Evolutionary conservation across 371 early-diverging fungal species (phyloP).

Genomic region (Batkoa obscura): DNA sequence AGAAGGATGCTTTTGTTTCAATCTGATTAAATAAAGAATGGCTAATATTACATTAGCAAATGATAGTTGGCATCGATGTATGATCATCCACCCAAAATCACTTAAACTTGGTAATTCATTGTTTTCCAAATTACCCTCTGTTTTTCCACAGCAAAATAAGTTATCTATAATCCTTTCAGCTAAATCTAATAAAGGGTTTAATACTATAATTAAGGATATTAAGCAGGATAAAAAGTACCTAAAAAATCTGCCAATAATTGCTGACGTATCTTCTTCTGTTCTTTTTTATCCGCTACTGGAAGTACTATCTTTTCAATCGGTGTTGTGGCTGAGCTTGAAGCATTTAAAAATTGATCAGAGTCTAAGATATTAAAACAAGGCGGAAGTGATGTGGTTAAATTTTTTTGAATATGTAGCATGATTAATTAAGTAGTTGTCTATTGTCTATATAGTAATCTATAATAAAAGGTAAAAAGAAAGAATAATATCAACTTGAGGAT

Average conservation of each 20-base stretch:
- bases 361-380: too few species aligned
- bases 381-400: too few species aligned
- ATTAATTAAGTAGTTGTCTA: too few species aligned
- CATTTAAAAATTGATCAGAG: too few species aligned
- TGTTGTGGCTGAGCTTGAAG: too few species aligned
- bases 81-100: conserved; percentile 1
- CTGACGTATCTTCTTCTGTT: conserved; percentile 1
- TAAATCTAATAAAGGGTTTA: not conserved
- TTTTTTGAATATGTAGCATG: too few species aligned
- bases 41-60: conserved; percentile 10
- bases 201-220: not conserved
- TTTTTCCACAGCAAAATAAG: not conserved
- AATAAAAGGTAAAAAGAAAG: too few species aligned
- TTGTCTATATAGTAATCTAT: too few species aligned
- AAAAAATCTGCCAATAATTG: conserved; percentile 5
- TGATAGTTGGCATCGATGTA: conserved; percentile 1
- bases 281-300: too few species aligned
- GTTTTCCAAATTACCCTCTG: not conserved
- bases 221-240: not conserved
- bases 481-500: too few species aligned
- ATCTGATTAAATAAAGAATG: conserved; percentile 27
- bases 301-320: too few species aligned
- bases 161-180: not conserved
- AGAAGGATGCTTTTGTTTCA: conserved; percentile 26
- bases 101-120: not conserved